These are phyloP conservation scores for Lachancea cidri DNA, from an alignment of 805 yeast species.

Conservation along the genomic window DNA sequence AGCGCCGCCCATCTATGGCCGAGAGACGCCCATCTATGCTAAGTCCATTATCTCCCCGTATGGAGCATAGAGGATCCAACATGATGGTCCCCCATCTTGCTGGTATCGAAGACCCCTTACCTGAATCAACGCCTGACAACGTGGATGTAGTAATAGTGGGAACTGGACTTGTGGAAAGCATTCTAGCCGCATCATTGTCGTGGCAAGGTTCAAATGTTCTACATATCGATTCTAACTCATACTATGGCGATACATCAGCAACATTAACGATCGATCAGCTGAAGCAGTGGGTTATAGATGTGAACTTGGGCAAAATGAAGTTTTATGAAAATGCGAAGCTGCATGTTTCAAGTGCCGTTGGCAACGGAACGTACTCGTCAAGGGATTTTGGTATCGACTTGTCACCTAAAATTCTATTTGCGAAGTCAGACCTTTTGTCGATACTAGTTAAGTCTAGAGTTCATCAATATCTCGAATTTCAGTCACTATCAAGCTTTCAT, in stretches of 20 bases:
- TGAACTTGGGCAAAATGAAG: slow-evolving; percentile 38
- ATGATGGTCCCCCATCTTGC: slow-evolving; percentile 61
- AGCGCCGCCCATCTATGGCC: slow-evolving; percentile 60
- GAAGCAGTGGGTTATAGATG: slow-evolving; percentile 73
- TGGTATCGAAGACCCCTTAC: slow-evolving; percentile 71
- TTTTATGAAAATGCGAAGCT: slow-evolving; percentile 67
- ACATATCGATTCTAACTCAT: slow-evolving; percentile 78
- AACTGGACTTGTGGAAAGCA: slow-evolving; percentile 84
- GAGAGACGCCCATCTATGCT: slow-evolving; percentile 58
- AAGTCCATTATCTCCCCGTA: slow-evolving; percentile 10
- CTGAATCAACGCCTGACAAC: slow-evolving; percentile 53
- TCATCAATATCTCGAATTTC: slow-evolving; percentile 87
- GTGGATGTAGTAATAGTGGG: slow-evolving; percentile 91
- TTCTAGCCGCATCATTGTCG: slow-evolving; percentile 87
- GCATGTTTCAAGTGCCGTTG: slow-evolving; percentile 62
- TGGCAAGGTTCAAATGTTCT: slow-evolving; percentile 98
- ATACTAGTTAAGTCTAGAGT: slow-evolving; percentile 80
- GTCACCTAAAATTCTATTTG: slow-evolving; percentile 81
- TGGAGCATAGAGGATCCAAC: slow-evolving; percentile 18
- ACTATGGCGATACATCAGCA: slow-evolving; percentile 87
- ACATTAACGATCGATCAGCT: slow-evolving; percentile 84
- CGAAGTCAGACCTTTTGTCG: slow-evolving; percentile 80
- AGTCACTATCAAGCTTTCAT: slow-evolving; percentile 81
- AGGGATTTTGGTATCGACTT: slow-evolving; percentile 84
- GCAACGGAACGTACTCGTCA: slow-evolving; percentile 40